A percentile compares a stretch with the other conserved stretches of the same genome.
These are phyloP conservation scores for Lanzia echinophila DNA, from an alignment of 2,329 filamentous ascomycete genomes.

Conservation along the genomic window DNA sequence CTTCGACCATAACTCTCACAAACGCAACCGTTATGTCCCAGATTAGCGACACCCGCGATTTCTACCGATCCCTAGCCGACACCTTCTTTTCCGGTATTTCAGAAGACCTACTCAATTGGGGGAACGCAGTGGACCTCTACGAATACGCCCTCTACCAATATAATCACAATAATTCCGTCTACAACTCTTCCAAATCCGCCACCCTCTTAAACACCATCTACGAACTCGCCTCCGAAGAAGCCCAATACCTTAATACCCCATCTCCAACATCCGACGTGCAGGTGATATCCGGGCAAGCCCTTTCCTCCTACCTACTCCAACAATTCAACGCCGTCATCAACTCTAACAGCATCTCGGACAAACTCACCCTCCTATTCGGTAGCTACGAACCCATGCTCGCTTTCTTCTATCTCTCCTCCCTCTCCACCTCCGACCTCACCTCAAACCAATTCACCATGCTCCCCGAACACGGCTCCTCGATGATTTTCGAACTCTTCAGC, in stretches of 20 bases:
- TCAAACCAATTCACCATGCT: conserved; percentile 41
- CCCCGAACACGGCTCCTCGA: conserved; percentile 64
- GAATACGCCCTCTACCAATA: conserved; percentile 50
- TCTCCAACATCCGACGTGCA: conserved; percentile 32
- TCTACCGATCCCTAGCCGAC: conserved; percentile 20
- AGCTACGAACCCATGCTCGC: conserved; percentile 48
- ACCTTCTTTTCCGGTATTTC: conserved; percentile 18
- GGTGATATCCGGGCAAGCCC: conserved; percentile 46
- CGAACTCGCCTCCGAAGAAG: conserved; percentile 59
- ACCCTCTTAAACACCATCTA: conserved; percentile 46
- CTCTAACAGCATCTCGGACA: conserved; percentile 36
- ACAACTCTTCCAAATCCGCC: conserved; percentile 36
- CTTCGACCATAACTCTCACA: conserved; percentile 4
- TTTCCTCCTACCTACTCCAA: conserved; percentile 40
- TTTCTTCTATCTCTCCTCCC: conserved; percentile 45
- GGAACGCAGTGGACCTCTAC: conserved; percentile 52
- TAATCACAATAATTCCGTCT: conserved; percentile 42
- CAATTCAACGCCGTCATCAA: conserved; percentile 38
- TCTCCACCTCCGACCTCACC: conserved; percentile 35
- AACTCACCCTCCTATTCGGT: conserved; percentile 48
- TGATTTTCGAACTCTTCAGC: conserved; percentile 64
- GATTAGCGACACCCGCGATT: conserved; percentile 4
- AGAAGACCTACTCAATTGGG: conserved; percentile 18
- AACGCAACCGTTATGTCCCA: neutral
- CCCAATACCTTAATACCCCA: conserved; percentile 54